Percentiles rank a stretch among this genome's conserved stretches.
These are phyloP conservation scores for Malus asiatica DNA, from an alignment of 306 rosid genomes.

Conservation along the genomic window DNA sequence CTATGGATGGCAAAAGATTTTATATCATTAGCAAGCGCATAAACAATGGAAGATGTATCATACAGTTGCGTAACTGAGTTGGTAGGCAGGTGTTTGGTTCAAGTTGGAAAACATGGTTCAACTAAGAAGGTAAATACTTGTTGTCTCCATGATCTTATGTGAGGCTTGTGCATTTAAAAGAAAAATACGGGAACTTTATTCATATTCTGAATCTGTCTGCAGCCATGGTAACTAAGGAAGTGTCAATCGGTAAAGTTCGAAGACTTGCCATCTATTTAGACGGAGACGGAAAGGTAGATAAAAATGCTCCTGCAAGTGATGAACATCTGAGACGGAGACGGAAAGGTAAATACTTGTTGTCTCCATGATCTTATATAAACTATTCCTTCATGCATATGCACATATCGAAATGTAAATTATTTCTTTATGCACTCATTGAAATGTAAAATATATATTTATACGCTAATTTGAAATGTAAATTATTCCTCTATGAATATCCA, in stretches of 20 bases:
- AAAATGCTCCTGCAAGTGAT: neutral
- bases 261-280: neutral
- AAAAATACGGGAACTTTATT: neutral
- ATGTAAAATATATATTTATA: too few relatives aligned
- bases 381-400: too few relatives aligned
- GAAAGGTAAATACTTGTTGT: too few relatives aligned
- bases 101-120: neutral
- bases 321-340: neutral
- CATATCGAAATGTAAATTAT: too few relatives aligned
- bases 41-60: neutral
- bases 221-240: too few relatives aligned
- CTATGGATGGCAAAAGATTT: constrained; percentile 12
- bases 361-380: too few relatives aligned
- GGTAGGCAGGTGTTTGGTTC: neutral
- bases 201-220: neutral
- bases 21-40: neutral
- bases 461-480: too few relatives aligned
- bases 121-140: neutral
- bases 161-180: neutral
- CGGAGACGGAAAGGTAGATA: rapidly evolving
- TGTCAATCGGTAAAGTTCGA: neutral
- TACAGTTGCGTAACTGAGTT: neutral
- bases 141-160: neutral
- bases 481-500: too few relatives aligned
- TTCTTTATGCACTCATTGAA: too few relatives aligned